A percentile compares a stretch with the other conserved stretches of the same genome.
Evolutionary conservation across 352 stramenopile species (phyloP).

Genomic region (Pythium plurisporium): DNA sequence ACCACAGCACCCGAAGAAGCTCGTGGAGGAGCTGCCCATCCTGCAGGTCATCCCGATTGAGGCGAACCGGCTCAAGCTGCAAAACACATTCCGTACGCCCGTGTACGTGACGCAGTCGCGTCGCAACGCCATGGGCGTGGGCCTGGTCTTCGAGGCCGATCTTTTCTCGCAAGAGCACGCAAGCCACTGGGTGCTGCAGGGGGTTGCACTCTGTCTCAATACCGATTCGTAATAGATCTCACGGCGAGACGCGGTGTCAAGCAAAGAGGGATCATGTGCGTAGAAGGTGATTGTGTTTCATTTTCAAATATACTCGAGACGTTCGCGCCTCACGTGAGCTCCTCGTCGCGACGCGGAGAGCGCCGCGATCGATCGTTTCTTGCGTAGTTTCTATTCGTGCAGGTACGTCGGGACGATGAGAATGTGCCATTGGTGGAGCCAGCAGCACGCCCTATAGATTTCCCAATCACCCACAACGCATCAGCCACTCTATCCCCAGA

Average conservation of each 20-base stretch:
- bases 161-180: constrained; percentile 88
- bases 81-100: constrained; percentile 93
- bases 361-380: too few relatives aligned
- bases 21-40: constrained; percentile 94
- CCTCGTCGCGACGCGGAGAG: too few relatives aligned
- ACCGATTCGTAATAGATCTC: constrained; percentile 65
- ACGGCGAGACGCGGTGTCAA: background rate
- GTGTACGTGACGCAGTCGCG: constrained; percentile 95
- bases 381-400: constrained; percentile 65
- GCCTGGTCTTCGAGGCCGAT: constrained; percentile 93
- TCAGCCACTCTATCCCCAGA: too few relatives aligned
- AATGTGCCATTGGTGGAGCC: constrained; percentile 89
- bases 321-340: too few relatives aligned
- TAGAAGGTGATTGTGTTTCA: too few relatives aligned
- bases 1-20: constrained; percentile 90
- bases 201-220: constrained; percentile 91
- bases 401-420: constrained; percentile 77
- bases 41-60: constrained; percentile 95
- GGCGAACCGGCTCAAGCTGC: constrained; percentile 91
- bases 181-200: constrained; percentile 94
- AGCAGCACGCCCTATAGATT: constrained; percentile 73
- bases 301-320: too few relatives aligned
- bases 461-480: background rate
- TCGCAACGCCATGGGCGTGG: constrained; percentile 94
- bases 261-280: too few relatives aligned